A percentile compares a stretch with the other conserved stretches of the same genome.
Evolutionary conservation across 2,329 filamentous ascomycete species (phyloP).

Genomic region (Seiridium unicorne): DNA sequence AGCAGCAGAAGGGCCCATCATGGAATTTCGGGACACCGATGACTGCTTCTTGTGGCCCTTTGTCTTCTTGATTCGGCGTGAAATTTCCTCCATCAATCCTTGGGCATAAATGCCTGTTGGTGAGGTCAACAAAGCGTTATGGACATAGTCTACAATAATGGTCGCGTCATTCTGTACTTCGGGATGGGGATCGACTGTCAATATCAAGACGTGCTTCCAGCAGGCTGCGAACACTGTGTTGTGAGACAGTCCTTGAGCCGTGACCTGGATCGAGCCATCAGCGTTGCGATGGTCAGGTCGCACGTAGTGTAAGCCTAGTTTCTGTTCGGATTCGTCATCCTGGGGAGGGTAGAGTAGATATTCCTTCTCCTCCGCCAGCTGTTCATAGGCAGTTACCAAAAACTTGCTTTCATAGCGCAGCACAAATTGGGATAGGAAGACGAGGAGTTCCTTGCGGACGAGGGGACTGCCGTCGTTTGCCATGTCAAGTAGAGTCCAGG

Average conservation of each 20-base stretch:
- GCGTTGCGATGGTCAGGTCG: conserved; percentile 53
- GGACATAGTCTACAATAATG: conserved; percentile 82
- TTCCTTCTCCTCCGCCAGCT: conserved; percentile 79
- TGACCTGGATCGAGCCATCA: conserved; percentile 57
- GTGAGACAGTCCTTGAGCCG: conserved; percentile 64
- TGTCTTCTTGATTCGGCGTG: conserved; percentile 47
- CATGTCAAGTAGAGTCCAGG: conserved; percentile 86
- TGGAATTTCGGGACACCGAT: conserved; percentile 41
- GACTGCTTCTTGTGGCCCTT: conserved; percentile 40
- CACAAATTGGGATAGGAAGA: conserved; percentile 91
- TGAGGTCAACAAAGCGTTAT: conserved; percentile 75
- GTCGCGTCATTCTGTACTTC: conserved; percentile 86
- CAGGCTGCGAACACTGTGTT: conserved; percentile 91
- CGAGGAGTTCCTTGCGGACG: conserved; percentile 87
- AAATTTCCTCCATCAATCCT: conserved; percentile 71
- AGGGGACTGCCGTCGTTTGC: conserved; percentile 90
- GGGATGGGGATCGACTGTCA: conserved; percentile 91
- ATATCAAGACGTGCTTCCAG: conserved; percentile 88
- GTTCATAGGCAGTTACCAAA: conserved; percentile 86
- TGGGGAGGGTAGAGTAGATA: conserved; percentile 56
- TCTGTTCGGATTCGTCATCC: conserved; percentile 56
- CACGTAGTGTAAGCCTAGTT: conserved; percentile 62
- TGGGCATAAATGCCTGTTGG: conserved; percentile 70
- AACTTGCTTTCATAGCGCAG: conserved; percentile 91
- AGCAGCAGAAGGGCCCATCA: conserved; percentile 33